Evolutionary conservation across 768 basidiomycete genomes (phyloP).

Genomic region (Leucocoprinus birnbaumii): DNA sequence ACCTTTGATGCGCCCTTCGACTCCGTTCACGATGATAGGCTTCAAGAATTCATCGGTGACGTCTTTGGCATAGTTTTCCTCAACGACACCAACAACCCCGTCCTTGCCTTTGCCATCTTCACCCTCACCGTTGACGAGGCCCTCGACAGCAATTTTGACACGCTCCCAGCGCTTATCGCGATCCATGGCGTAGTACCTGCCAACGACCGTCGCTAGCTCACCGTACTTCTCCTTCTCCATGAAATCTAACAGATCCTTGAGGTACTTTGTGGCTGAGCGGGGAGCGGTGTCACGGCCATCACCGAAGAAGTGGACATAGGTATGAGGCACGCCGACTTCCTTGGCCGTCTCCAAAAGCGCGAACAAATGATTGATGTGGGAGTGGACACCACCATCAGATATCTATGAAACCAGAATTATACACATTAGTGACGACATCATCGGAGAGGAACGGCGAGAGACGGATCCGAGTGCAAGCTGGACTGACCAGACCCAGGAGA

Average conservation of each 20-base stretch:
- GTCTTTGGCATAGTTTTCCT: conserved; percentile 78
- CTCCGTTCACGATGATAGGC: conserved; percentile 85
- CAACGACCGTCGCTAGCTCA: conserved; percentile 80
- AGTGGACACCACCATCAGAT: conserved; percentile 97
- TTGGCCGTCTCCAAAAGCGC: conserved; percentile 91
- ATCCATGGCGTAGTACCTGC: conserved; percentile 97
- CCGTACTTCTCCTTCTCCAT: conserved; percentile 75
- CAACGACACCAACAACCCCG: conserved; percentile 62
- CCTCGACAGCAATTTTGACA: conserved; percentile 86
- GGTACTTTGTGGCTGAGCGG: conserved; percentile 74
- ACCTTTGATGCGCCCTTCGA: conserved; percentile 81
- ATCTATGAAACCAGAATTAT: conserved; percentile 40
- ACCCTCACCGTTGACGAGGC: conserved; percentile 71
- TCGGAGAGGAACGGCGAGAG: not conserved
- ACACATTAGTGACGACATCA: conserved; percentile 1
- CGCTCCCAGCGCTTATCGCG: conserved; percentile 97
- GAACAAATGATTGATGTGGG: conserved; percentile 87
- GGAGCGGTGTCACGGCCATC: conserved; percentile 96
- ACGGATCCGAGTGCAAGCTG: conserved; percentile 1
- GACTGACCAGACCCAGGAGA: conserved; percentile 77
- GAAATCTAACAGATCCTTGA: conserved; percentile 74
- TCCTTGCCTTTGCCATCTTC: conserved; percentile 47
- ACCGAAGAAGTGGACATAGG: conserved; percentile 91
- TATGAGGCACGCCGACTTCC: conserved; percentile 76
- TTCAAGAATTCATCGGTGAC: conserved; percentile 96